phyloP scores from a whole-genome alignment of 257 asterid species.

The Scutellaria minor region DNA sequence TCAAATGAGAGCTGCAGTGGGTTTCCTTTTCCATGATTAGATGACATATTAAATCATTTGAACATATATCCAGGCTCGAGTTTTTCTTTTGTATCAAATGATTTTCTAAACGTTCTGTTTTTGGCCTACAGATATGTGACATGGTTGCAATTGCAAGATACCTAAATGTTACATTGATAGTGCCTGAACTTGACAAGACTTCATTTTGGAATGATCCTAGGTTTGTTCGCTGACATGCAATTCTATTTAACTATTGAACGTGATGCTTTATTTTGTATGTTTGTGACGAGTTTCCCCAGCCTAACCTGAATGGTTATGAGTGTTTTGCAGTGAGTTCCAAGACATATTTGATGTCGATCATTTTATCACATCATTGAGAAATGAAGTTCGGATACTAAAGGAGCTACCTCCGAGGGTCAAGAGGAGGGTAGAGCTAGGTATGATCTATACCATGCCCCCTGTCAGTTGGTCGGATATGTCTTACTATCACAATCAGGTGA shows the following conservation, averaged over 20 bases:
- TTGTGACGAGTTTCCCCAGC: slow-evolving; percentile 15
- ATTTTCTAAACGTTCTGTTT: slow-evolving; percentile 16
- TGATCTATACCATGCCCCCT: slow-evolving; percentile 81
- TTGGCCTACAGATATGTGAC: slow-evolving; percentile 77
- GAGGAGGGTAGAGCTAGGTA: slow-evolving; percentile 82
- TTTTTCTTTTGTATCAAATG: neutral
- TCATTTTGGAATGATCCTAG: slow-evolving; percentile 99
- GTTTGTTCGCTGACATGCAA: slow-evolving; percentile 40
- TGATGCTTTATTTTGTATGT: slow-evolving; percentile 16
- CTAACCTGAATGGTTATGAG: slow-evolving; percentile 13
- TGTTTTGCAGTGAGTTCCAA: slow-evolving; percentile 78
- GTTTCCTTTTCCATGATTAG: slow-evolving; percentile 33
- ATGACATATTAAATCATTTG: neutral
- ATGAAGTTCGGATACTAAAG: slow-evolving; percentile 92
- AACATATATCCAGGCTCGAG: neutral
- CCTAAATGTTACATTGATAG: slow-evolving; percentile 87
- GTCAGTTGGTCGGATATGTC: slow-evolving; percentile 96
- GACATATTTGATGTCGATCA: slow-evolving; percentile 95
- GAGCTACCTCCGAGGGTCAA: slow-evolving; percentile 89
- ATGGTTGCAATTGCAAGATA: slow-evolving; percentile 97
- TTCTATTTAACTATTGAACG: neutral
- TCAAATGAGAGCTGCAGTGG: slow-evolving; percentile 98
- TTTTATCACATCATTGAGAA: slow-evolving; percentile 88
- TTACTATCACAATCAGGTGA: slow-evolving; percentile 82
- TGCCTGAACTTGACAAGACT: slow-evolving; percentile 97